Evolutionary conservation across 495 filamentous ascomycete species (phyloP).

Genomic region (Lophium mytilinum): DNA sequence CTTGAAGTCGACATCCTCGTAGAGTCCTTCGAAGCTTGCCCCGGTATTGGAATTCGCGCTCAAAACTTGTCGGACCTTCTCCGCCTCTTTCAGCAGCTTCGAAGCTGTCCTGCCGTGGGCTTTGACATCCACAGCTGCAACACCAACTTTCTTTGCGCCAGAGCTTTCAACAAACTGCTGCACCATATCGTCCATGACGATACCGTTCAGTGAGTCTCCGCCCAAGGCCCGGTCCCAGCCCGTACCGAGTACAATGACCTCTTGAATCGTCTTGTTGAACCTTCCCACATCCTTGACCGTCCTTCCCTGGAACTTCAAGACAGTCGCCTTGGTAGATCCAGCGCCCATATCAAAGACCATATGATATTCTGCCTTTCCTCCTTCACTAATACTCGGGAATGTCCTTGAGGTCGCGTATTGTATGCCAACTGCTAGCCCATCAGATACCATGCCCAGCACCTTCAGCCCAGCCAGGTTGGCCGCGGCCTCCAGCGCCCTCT

Average conservation of each 20-base stretch:
- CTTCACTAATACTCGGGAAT: constrained; percentile 76
- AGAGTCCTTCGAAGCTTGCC: constrained; percentile 76
- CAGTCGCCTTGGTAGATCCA: constrained; percentile 90
- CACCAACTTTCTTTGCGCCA: constrained; percentile 58
- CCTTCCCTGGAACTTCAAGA: constrained; percentile 81
- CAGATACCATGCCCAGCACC: constrained; percentile 75
- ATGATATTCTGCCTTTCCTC: constrained; percentile 83
- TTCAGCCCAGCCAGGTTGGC: constrained; percentile 81
- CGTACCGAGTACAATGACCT: constrained; percentile 74
- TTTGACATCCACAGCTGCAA: constrained; percentile 51
- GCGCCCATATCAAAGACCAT: constrained; percentile 97
- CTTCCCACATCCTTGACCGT: constrained; percentile 86
- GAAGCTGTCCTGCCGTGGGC: constrained; percentile 75
- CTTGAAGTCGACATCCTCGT: constrained; percentile 84
- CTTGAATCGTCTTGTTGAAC: constrained; percentile 94
- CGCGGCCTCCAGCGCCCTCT: constrained; percentile 70
- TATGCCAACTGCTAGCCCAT: constrained; percentile 85
- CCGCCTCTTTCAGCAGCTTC: constrained; percentile 85
- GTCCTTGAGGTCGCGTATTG: constrained; percentile 89
- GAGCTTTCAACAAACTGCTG: constrained; percentile 63
- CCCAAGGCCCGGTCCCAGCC: constrained; percentile 88
- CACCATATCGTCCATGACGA: constrained; percentile 84
- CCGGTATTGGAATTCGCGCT: constrained; percentile 83
- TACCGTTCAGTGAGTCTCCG: constrained; percentile 78
- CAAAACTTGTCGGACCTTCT: constrained; percentile 77